Percentiles rank a stretch among this genome's conserved stretches.
phyloP scores from a whole-genome alignment of 805 yeast species.

The Candida vartiovaarae region DNA sequence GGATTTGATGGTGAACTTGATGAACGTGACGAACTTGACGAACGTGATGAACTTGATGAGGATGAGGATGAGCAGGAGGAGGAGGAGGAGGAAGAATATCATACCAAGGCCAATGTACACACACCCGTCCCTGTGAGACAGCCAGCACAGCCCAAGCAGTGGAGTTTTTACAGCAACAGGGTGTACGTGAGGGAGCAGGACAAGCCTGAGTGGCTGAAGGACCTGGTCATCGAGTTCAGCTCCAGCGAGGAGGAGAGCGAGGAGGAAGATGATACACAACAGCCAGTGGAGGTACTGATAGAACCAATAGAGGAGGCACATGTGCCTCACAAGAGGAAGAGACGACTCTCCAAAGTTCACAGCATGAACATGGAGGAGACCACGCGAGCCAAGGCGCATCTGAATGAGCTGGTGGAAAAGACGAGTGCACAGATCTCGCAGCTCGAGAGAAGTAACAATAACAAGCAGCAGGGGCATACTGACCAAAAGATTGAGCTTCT shows the following conservation, averaged over 20 bases:
- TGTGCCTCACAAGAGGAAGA: neutral
- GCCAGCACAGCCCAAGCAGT: conserved; percentile 3
- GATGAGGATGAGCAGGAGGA: neutral
- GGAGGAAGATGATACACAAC: conserved; percentile 4
- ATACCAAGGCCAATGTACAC: neutral
- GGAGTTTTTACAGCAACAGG: conserved; percentile 9
- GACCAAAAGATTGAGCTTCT: neutral
- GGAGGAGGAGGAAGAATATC: neutral
- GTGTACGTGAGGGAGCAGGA: conserved; percentile 10
- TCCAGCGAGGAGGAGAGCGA: conserved; percentile 17
- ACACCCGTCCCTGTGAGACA: neutral
- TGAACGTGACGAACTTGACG: neutral
- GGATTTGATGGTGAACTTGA: neutral
- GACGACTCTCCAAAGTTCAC: conserved; percentile 5
- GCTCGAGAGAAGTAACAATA: neutral
- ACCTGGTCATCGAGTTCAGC: conserved; percentile 19
- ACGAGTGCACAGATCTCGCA: neutral
- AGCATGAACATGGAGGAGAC: conserved; percentile 2
- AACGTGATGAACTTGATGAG: neutral
- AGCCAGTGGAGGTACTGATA: no score
- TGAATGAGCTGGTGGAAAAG: neutral
- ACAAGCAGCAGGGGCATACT: neutral
- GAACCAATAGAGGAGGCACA: no score
- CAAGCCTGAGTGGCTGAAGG: conserved; percentile 21
- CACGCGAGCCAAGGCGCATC: neutral